Base-by-base conservation (phyloP, 108 stramenopile genomes). In the Parmales sp. region DNA sequence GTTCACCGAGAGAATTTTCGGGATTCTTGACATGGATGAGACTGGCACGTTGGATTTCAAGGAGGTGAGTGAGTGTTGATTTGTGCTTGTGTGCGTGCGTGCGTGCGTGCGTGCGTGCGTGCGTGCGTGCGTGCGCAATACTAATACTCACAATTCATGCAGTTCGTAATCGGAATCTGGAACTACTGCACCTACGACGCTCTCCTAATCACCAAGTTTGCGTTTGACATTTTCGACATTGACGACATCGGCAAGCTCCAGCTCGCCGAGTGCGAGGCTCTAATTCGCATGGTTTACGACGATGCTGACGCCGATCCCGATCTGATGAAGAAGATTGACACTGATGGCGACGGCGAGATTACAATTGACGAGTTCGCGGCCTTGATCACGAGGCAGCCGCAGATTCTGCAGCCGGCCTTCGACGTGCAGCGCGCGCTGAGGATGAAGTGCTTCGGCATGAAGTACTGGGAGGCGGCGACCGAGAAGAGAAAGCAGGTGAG, bases 171-270 rank as follows among this genome's bases (percentile, higher is more conserved):
- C 5, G 74, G 76, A 6, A 49, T 80, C 20, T 85, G 84, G 84
- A 85, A 85, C 63, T 81, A 73, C 38, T 78, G 78, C 69, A 81
- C 82, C 8, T 83, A 81, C 67, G 82, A 81, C 49, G 39, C 68
- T 49, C 28, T 26, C 9, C 39, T 78, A 26, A 68, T 81, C 37
- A 71, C 69, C 13, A 74, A 70, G 71, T 72, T 80, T 37, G 66
- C 80, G 16, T 85, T 79, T 41, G 76, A 79, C 44, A 77, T 83
- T 25, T 83, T 80, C 51, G 84, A 85, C 63, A 66, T 79, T 2
- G 84, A 83, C 44, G 37, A 63, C n/a, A 28, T 20, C 1, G 82
- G 78, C 0, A 38, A 38, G 36, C 20, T 83, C 25, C 69, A 72
- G 19, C 51, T 75, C 65, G 34, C 65, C 2, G 82, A 85, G 45